phyloP scores from a whole-genome alignment of 2,329 filamentous ascomycete genomes.

The Pseudogymnoascus sp. region DNA sequence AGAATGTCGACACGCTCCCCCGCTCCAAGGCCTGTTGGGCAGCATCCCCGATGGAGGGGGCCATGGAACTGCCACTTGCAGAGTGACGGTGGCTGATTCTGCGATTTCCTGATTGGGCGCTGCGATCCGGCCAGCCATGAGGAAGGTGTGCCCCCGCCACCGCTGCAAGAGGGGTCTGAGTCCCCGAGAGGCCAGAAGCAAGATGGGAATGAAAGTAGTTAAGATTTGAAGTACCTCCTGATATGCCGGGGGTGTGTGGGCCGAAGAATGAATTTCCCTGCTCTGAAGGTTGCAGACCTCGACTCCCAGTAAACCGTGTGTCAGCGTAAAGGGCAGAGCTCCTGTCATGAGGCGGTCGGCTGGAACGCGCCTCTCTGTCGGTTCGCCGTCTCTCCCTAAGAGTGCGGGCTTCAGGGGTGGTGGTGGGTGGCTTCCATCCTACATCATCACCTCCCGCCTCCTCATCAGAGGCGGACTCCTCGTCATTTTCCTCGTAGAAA shows the following conservation, averaged over 20 bases:
- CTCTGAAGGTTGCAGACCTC: constrained; percentile 30
- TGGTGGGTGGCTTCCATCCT: constrained; percentile 16
- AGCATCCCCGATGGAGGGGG: constrained; percentile 34
- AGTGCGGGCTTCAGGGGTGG: constrained; percentile 16
- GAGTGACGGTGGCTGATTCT: constrained; percentile 23
- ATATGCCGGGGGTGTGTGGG: constrained; percentile 54
- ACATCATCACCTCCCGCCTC: constrained; percentile 41
- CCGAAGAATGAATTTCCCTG: constrained; percentile 51
- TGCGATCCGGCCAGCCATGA: constrained; percentile 39
- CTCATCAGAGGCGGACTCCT: constrained; percentile 52
- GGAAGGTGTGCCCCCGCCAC: constrained; percentile 64
- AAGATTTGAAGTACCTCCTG: constrained; percentile 68
- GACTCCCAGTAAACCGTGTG: constrained; percentile 30
- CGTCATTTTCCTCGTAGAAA: constrained; percentile 82
- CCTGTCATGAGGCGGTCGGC: constrained; percentile 18
- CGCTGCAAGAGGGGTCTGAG: constrained; percentile 71
- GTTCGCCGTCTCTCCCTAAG: constrained; percentile 30
- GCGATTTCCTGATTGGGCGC: constrained; percentile 16
- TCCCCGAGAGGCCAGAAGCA: constrained; percentile 62
- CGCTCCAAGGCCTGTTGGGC: constrained; percentile 43
- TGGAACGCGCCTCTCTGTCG: constrained; percentile 30
- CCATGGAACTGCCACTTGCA: constrained; percentile 26
- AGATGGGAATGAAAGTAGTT: constrained; percentile 79
- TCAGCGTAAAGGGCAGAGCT: constrained; percentile 34
- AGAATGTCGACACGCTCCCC: constrained; percentile 55